Evolutionary conservation across 257 asterid genomes (phyloP).

Genomic region (Nyctanthes arbortristis): DNA sequence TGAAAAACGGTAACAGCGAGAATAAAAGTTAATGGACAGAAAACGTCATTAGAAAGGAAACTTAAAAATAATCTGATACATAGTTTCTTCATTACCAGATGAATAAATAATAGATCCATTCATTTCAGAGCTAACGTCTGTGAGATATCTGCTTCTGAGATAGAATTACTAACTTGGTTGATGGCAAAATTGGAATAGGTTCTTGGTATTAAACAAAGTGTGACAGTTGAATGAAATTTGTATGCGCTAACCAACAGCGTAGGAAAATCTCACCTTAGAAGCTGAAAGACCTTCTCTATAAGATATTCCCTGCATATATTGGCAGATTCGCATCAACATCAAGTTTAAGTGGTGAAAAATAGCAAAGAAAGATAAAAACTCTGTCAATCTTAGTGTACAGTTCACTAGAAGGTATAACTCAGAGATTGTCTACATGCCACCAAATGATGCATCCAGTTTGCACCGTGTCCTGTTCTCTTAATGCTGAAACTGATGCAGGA

Average conservation of each 20-base stretch:
- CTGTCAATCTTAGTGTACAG: background rate
- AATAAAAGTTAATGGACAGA: background rate
- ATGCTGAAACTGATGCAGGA: slow-evolving; percentile 4
- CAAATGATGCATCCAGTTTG: background rate
- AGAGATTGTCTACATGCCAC: background rate
- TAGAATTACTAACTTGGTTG: background rate
- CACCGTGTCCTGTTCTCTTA: slow-evolving; percentile 13
- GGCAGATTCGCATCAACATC: slow-evolving; percentile 20
- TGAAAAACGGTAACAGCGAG: background rate
- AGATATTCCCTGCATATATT: slow-evolving; percentile 65
- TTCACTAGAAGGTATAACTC: background rate
- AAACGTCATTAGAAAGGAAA: background rate
- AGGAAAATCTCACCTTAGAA: slow-evolving; percentile 52
- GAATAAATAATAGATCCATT: slow-evolving; percentile 1
- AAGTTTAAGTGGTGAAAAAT: slow-evolving; percentile 9
- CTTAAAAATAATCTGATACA: background rate
- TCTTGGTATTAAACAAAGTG: background rate
- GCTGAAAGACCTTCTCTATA: slow-evolving; percentile 55
- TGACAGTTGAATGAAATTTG: slow-evolving; percentile 9
- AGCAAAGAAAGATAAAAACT: slow-evolving; percentile 6
- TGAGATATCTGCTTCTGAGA: slow-evolving; percentile 7
- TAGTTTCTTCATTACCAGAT: background rate
- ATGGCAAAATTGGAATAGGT: background rate
- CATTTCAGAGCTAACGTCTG: background rate
- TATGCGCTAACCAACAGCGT: slow-evolving; percentile 13